Evolutionary conservation across 2,329 filamentous ascomycete species (phyloP).

Genomic region (Neonectria magnoliae): DNA sequence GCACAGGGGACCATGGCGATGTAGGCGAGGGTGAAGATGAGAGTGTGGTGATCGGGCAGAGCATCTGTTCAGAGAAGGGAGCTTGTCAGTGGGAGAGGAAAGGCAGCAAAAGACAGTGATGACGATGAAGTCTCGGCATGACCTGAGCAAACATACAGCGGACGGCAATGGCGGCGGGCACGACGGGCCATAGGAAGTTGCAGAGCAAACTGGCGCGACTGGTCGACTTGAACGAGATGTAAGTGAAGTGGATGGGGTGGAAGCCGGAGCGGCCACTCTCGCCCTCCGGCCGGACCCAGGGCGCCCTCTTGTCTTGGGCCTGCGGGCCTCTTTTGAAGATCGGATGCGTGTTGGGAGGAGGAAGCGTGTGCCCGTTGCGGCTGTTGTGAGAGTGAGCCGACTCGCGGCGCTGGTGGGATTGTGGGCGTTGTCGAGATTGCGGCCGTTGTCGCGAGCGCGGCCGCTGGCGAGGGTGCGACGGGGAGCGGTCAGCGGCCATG

Average conservation of each 20-base stretch:
- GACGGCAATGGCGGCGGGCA: constrained; percentile 59
- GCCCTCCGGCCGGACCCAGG: constrained; percentile 46
- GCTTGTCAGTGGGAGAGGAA: constrained; percentile 13
- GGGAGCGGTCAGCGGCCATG: constrained; percentile 31
- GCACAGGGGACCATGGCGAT: constrained; percentile 63
- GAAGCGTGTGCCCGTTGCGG: constrained; percentile 33
- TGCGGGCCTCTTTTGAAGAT: constrained; percentile 32
- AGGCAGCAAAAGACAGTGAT: neutral
- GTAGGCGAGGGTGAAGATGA: constrained; percentile 60
- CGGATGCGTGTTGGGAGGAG: constrained; percentile 42
- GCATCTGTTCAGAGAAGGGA: constrained; percentile 43
- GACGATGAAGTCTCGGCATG: neutral
- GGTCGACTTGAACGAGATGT: constrained; percentile 55
- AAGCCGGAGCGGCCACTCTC: constrained; percentile 59
- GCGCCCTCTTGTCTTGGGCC: constrained; percentile 25
- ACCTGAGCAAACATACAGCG: constrained; percentile 42
- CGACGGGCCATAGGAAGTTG: constrained; percentile 62
- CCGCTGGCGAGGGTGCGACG: neutral
- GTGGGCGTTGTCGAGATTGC: neutral
- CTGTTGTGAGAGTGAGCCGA: constrained; percentile 17
- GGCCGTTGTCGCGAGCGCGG: neutral
- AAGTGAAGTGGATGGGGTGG: constrained; percentile 55
- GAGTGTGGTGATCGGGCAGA: constrained; percentile 49
- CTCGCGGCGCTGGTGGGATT: constrained; percentile 13
- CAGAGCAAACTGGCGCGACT: constrained; percentile 57